Percentiles rank a stretch among this genome's conserved stretches.
phyloP scores from a whole-genome alignment of 139 green algal genomes.

The Tetraselmis striata region DNA sequence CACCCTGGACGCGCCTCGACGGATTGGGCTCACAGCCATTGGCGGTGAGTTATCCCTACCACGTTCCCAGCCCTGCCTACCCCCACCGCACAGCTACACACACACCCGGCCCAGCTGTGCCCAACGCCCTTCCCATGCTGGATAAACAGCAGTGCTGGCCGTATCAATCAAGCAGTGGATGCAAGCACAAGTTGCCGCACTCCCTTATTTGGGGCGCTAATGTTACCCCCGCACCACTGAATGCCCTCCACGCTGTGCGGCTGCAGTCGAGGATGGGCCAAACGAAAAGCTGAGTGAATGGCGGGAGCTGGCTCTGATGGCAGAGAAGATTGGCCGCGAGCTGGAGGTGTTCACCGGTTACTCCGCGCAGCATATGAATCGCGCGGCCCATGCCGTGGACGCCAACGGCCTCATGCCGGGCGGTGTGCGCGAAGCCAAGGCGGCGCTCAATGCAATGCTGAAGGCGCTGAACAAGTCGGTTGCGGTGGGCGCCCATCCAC shows the following conservation, averaged over 20 bases:
- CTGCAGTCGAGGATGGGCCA: neutral
- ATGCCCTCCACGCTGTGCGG: too few species aligned
- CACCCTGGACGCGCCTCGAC: neutral
- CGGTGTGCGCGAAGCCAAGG: neutral
- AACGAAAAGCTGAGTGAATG: neutral
- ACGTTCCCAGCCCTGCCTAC: too few species aligned
- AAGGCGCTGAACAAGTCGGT: neutral
- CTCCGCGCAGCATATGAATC: neutral
- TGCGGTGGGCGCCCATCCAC: neutral
- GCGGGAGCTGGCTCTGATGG: neutral
- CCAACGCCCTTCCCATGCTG: too few species aligned
- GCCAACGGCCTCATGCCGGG: neutral
- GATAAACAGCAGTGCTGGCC: too few species aligned
- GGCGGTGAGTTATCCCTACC: too few species aligned
- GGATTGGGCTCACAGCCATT: neutral
- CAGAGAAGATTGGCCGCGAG: neutral
- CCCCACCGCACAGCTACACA: too few species aligned
- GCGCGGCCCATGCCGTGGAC: neutral
- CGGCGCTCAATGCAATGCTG: neutral
- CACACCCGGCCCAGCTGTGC: too few species aligned
- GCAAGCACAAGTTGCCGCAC: too few species aligned
- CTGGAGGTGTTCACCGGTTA: neutral
- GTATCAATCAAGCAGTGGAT: too few species aligned
- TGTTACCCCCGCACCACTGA: too few species aligned
- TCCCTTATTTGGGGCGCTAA: too few species aligned